Conservation (phyloP, 1,284 basidiomycete species). For the Tilletia caries region DNA sequence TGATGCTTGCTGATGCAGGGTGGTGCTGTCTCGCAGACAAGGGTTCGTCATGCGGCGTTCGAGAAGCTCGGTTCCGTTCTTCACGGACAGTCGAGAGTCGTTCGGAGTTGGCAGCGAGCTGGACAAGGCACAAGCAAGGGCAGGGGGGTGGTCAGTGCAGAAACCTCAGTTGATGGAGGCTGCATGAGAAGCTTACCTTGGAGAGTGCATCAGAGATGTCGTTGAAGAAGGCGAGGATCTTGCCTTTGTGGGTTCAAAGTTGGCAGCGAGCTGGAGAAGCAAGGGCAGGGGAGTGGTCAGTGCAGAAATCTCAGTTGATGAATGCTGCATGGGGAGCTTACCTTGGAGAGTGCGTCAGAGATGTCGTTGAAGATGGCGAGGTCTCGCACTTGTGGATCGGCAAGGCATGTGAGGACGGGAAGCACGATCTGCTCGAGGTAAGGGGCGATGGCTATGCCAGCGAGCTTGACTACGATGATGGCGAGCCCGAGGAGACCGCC, state of each 20-base stretch:
- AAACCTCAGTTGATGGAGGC: background rate
- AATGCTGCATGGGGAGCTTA: slow-evolving; percentile 56
- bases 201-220: slow-evolving; percentile 95
- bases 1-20: slow-evolving; percentile 87
- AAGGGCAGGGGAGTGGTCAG: background rate
- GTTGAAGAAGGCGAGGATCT: slow-evolving; percentile 95
- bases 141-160: background rate
- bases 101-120: slow-evolving; percentile 95
- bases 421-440: slow-evolving; percentile 91
- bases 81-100: slow-evolving; percentile 92
- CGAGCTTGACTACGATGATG: slow-evolving; percentile 88
- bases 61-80: slow-evolving; percentile 97
- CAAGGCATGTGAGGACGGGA: slow-evolving; percentile 87
- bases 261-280: slow-evolving; percentile 81
- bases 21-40: slow-evolving; percentile 92
- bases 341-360: slow-evolving; percentile 88
- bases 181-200: slow-evolving; percentile 68
- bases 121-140: slow-evolving; percentile 16
- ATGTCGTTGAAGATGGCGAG: slow-evolving; percentile 98
- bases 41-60: slow-evolving; percentile 95
- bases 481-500: slow-evolving; percentile 95
- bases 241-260: slow-evolving; percentile 94
- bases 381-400: slow-evolving; percentile 83
- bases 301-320: background rate
- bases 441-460: slow-evolving; percentile 85